Evolutionary conservation across 768 basidiomycete genomes (phyloP).

Genomic region (Suillus plorans): DNA sequence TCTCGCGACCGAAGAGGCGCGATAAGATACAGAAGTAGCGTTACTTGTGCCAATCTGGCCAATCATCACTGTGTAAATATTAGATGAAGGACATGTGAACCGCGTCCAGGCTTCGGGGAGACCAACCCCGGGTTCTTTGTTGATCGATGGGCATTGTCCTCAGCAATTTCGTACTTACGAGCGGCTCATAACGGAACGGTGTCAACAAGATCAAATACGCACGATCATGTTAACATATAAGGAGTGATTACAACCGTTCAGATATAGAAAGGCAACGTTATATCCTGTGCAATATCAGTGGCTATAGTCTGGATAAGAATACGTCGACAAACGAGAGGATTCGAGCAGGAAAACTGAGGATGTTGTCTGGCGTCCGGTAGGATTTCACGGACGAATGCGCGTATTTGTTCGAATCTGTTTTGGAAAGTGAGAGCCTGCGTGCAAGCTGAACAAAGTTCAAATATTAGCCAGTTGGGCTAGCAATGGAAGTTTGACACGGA

Average conservation of each 20-base stretch:
- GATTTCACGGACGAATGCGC: background rate
- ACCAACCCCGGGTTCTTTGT: background rate
- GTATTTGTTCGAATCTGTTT: background rate
- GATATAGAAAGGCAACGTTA: conserved; percentile 1
- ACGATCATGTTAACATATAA: background rate
- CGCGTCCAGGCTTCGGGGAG: background rate
- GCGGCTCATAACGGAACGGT: background rate
- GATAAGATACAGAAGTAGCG: conserved; percentile 1
- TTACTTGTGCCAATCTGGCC: background rate
- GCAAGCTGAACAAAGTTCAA: background rate
- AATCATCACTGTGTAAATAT: background rate
- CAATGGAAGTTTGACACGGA: background rate
- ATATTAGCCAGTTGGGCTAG: background rate
- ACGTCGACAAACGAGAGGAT: background rate
- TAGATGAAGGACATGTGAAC: background rate
- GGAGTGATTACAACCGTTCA: background rate
- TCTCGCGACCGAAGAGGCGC: background rate
- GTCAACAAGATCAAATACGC: background rate
- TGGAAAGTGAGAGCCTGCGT: background rate
- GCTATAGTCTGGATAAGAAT: background rate
- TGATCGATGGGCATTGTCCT: background rate
- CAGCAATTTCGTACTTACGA: background rate
- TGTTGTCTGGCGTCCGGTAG: background rate
- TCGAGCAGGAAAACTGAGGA: background rate
- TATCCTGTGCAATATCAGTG: conserved; percentile 1